Conservation (phyloP, 495 filamentous ascomycete species). For the Neurospora sp. region DNA sequence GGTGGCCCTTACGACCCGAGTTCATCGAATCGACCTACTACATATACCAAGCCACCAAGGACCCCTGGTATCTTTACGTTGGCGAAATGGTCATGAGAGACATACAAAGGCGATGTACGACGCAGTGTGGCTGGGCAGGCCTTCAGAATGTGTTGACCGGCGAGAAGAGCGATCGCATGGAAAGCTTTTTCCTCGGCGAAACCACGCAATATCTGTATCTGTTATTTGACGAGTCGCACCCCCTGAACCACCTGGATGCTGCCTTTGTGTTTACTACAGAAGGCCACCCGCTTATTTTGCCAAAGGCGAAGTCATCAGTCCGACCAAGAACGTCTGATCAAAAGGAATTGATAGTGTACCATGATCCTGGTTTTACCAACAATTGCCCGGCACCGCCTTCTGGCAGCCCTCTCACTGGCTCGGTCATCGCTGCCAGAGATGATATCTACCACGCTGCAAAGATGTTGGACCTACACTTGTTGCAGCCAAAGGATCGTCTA, state of each 20-base stretch:
- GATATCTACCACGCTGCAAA: slow-evolving; percentile 89
- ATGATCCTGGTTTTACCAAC: slow-evolving; percentile 32
- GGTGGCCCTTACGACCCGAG: slow-evolving; percentile 93
- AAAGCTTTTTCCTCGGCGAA: slow-evolving; percentile 96
- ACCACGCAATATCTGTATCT: slow-evolving; percentile 92
- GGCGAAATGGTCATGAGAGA: slow-evolving; percentile 92
- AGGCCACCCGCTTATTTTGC: slow-evolving; percentile 86
- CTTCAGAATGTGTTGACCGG: slow-evolving; percentile 87
- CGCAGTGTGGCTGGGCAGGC: slow-evolving; percentile 87
- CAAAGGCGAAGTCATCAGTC: slow-evolving; percentile 26
- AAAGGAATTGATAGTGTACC: slow-evolving; percentile 18
- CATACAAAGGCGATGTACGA: slow-evolving; percentile 84
- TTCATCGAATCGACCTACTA: slow-evolving; percentile 95
- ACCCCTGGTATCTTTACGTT: slow-evolving; percentile 92
- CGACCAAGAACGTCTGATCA: slow-evolving; percentile 4
- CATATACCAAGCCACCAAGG: slow-evolving; percentile 81
- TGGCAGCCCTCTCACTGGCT: slow-evolving; percentile 54
- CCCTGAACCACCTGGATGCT: slow-evolving; percentile 74
- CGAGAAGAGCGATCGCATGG: slow-evolving; percentile 90
- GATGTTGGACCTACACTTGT: slow-evolving; percentile 68
- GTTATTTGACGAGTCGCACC: slow-evolving; percentile 76
- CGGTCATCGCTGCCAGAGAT: slow-evolving; percentile 68
- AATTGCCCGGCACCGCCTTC: slow-evolving; percentile 52
- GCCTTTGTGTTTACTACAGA: slow-evolving; percentile 93
- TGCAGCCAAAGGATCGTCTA: slow-evolving; percentile 24